Percentiles rank a stretch among this genome's conserved stretches.
phyloP scores from a whole-genome alignment of 352 stramenopile species.

The Phytopythium montanum region DNA sequence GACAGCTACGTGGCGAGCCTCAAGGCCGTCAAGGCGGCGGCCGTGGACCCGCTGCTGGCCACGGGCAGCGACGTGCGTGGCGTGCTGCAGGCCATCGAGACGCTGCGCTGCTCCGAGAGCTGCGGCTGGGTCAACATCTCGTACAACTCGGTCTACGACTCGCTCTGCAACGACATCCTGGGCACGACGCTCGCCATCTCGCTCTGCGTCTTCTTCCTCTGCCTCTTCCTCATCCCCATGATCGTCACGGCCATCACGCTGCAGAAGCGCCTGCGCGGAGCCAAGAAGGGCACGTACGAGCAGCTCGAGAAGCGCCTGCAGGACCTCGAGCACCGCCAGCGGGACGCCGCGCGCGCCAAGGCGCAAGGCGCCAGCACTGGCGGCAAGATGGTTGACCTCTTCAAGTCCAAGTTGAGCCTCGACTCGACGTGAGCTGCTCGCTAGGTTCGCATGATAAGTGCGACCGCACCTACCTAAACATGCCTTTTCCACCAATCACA shows the following conservation, averaged over 20 bases:
- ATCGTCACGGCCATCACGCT: constrained; percentile 65
- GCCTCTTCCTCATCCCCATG: constrained; percentile 70
- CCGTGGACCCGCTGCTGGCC: constrained; percentile 36
- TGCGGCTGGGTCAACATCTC: constrained; percentile 82
- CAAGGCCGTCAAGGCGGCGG: constrained; percentile 33
- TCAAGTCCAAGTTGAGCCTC: constrained; percentile 44
- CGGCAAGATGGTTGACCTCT: constrained; percentile 32
- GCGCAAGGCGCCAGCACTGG: not conserved
- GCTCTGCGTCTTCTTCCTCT: constrained; percentile 73
- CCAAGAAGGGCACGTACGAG: constrained; percentile 78
- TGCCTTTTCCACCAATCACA: constrained; percentile 2
- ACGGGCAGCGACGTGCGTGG: constrained; percentile 37
- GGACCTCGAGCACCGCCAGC: constrained; percentile 46
- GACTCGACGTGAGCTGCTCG: constrained; percentile 7
- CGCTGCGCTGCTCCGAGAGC: constrained; percentile 64
- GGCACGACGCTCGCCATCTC: constrained; percentile 76
- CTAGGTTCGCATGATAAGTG: not conserved
- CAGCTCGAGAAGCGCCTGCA: constrained; percentile 68
- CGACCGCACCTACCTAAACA: not conserved
- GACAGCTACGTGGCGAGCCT: constrained; percentile 54
- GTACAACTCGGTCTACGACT: constrained; percentile 73
- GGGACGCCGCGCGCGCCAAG: constrained; percentile 3
- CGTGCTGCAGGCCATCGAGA: constrained; percentile 58
- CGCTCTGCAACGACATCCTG: constrained; percentile 70
- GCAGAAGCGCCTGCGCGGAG: constrained; percentile 74